Conservation (phyloP, 345 rosid species). For the Hibiscus syriacus region DNA sequence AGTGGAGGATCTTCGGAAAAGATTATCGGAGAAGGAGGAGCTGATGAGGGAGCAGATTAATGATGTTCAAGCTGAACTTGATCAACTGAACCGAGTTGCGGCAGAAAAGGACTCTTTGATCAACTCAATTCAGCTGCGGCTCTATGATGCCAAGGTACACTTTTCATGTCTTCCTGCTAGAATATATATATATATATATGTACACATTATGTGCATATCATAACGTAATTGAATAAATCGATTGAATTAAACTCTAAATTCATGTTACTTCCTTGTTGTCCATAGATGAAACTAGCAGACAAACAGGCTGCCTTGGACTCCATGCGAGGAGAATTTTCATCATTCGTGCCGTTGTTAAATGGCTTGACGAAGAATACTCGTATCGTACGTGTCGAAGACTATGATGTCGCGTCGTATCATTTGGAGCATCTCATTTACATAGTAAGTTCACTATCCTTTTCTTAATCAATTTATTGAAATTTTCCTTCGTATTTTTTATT, state of each 20-base stretch:
- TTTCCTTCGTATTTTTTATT: too few species aligned
- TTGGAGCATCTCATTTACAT: constrained; percentile 43
- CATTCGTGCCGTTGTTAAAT: constrained; percentile 48
- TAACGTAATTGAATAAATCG: too few species aligned
- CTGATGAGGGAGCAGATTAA: constrained; percentile 43
- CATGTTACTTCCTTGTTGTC: too few species aligned
- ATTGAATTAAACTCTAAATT: too few species aligned
- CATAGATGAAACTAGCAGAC: constrained; percentile 85
- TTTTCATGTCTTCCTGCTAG: not conserved
- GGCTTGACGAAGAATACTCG: constrained; percentile 39
- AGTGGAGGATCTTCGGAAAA: constrained; percentile 60
- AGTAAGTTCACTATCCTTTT: constrained; percentile 32
- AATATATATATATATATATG: too few species aligned
- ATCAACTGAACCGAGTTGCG: constrained; percentile 49
- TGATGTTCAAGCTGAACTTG: constrained; percentile 40
- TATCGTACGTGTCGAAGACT: constrained; percentile 32
- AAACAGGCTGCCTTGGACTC: constrained; percentile 75
- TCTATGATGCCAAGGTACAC: constrained; percentile 76
- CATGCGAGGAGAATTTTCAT: constrained; percentile 56
- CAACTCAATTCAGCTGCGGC: constrained; percentile 60
- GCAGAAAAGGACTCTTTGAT: constrained; percentile 60
- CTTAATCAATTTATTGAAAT: too few species aligned
- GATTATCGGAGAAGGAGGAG: constrained; percentile 75
- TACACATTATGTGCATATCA: too few species aligned
- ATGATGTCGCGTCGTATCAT: constrained; percentile 45